Conservation (phyloP, 176 grass and related monocot genomes). For the Carex kokanica region DNA sequence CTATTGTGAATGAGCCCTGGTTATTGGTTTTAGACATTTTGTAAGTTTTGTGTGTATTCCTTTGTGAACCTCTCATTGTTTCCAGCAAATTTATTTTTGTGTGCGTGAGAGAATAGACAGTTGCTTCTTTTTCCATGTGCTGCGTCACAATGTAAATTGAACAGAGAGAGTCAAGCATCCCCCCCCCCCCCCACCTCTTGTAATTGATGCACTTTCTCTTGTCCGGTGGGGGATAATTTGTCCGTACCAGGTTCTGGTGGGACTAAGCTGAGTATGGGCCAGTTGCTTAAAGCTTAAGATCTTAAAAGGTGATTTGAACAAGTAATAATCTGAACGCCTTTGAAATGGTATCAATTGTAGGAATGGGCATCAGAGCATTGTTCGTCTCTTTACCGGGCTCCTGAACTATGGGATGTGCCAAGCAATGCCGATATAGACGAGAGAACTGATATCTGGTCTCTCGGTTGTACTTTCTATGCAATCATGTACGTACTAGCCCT, state of each 20-base stretch:
- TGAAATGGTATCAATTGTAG: conserved; percentile 40
- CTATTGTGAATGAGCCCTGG: not conserved
- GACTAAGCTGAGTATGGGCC: not conserved
- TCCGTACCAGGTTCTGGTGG: not conserved
- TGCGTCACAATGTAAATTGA: not conserved
- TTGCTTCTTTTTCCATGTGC: not conserved
- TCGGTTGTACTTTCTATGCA: conserved; percentile 72
- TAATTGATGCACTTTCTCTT: not conserved
- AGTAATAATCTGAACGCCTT: not conserved
- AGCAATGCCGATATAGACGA: conserved; percentile 66
- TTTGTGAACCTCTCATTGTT: not conserved
- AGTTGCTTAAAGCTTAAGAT: not conserved
- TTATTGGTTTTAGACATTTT: not conserved
- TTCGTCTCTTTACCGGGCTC: conserved; percentile 56
- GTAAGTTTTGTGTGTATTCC: not conserved
- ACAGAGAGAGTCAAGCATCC: not conserved
- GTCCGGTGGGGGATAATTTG: not conserved
- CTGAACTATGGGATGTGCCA: conserved; percentile 79
- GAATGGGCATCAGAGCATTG: conserved; percentile 86
- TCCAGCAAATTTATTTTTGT: not conserved
- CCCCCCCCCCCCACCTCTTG: too few relatives aligned
- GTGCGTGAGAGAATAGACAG: not conserved
- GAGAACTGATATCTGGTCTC: conserved; percentile 87
- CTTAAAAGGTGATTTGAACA: not conserved
- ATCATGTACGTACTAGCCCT: conserved; percentile 54